Evolutionary conservation across 2,329 filamentous ascomycete species (phyloP), one percentile per base, ranked within the genome.

Genomic region (Trichoderma endophyticum): DNA sequence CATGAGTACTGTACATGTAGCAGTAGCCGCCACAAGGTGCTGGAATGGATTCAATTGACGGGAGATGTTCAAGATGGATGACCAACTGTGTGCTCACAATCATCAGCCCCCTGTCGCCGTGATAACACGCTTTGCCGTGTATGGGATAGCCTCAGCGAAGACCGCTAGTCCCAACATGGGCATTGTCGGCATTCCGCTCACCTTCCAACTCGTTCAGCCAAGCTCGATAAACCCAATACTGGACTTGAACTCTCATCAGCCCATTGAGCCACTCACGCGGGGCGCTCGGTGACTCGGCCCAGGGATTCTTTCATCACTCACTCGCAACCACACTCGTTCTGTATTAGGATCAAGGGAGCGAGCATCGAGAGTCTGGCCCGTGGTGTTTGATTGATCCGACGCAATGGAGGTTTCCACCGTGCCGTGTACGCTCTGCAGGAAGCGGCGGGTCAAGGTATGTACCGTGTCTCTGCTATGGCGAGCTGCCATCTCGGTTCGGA

Each of bases 371-470:
- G 67, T 32, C 63, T 32, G 60, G 63, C 48, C 30, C 32, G 30
- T 43, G 11, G 12, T 51, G 66, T 12, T 62, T 61, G 39, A 32
- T 30, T n/a, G 57, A 61, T 21, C 65, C 57, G 57, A 34, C 30
- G 24, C 39, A 7, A 70, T 69, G 34, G 71, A 71, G 12, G 62
- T 73, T 70, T 73, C 74, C 30, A 70, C 71, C 21, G 73, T 75
- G 65, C 71, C 73, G 15, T 75, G 74, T 43, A 73, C 73, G 14
- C 70, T 66, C 21, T 75, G 74, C 65, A 71, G 73, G 36, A 74
- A 73, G 24, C 73, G 74, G 21, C 73, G 74, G 30, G 74, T 75
- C 60, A 75, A 74, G 73, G 74, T 75, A 74, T 39, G 71, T 64
- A 34, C 26, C 30, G 26, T 56, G 28, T 32, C 59, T 18, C 2